Evolutionary conservation across 1,284 basidiomycete species (phyloP).

Genomic region (Exobasidium cylindrosporum): DNA sequence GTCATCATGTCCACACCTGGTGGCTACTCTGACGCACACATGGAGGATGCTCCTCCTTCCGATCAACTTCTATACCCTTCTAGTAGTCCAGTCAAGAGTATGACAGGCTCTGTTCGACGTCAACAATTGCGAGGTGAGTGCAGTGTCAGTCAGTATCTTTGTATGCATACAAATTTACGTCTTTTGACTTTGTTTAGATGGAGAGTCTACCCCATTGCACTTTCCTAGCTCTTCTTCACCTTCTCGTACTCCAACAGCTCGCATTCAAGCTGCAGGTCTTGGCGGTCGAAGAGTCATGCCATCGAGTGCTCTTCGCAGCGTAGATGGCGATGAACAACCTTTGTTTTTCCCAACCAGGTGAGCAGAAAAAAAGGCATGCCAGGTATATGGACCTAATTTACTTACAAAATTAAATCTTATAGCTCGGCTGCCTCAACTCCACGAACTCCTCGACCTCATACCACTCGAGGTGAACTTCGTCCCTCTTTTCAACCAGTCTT

Average conservation of each 20-base stretch:
- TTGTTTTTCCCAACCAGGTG: conserved; percentile 49
- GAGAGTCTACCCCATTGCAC: conserved; percentile 26
- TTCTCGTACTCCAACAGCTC: conserved; percentile 18
- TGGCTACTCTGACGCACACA: conserved; percentile 5
- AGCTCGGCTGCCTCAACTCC: conserved; percentile 25
- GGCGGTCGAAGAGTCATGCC: conserved; percentile 21
- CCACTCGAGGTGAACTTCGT: conserved; percentile 48
- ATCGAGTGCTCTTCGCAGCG: conserved; percentile 26
- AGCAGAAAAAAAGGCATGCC: too few species aligned
- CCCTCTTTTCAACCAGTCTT: conserved; percentile 22
- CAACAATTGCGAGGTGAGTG: conserved; percentile 18
- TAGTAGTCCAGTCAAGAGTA: conserved; percentile 43
- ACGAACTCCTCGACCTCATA: conserved; percentile 37
- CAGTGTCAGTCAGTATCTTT: too few species aligned
- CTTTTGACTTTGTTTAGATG: neutral
- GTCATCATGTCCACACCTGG: conserved; percentile 10
- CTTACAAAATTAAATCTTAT: conserved; percentile 9
- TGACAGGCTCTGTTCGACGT: conserved; percentile 19
- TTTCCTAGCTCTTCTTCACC: conserved; percentile 50
- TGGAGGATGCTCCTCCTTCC: conserved; percentile 1
- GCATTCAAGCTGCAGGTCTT: conserved; percentile 21
- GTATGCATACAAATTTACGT: too few species aligned
- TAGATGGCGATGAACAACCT: conserved; percentile 31
- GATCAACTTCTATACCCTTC: conserved; percentile 39
- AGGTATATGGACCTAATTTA: conserved; percentile 12